Evolutionary conservation across 257 asterid species (phyloP), one percentile per base, ranked within the genome.

Genomic region (Avicennia marina): DNA sequence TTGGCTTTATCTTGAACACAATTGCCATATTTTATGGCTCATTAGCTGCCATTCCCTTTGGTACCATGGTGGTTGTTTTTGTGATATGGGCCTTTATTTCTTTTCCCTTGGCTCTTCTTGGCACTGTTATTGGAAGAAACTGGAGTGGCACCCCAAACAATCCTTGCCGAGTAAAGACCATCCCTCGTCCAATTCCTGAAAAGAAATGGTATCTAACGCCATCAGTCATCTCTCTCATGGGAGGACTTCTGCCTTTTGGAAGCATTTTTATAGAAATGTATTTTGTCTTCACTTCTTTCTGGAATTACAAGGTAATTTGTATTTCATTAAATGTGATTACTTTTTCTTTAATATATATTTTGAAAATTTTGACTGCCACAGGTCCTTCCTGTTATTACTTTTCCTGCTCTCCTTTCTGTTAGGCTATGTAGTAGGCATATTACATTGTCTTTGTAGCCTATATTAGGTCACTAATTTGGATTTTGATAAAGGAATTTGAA

Each of bases 111-210:
- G 96, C 88, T 34, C 87, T 85, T 75, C 83, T 89, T 65, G 96
- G 96, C n/a, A 85, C 94, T 49, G 83, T 85, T 66, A 74, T 83
- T 47, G 95, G 95, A 67, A 79, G 89, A 81, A 89, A 85, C 65
- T 83, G 86, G 86, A 79, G 84, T 62, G 90, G 95, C 21, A 71
- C 87, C 3, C 95, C 94, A 38, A 81, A 86, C 76, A 86, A 83
- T 72, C 95, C 95, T 55, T 86, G 95, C 76, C 80, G 93, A 36
- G 94, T 86, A 51, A 86, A 86, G 81, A 86, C 95, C 44, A 86
- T 86, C 49, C 95, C 95, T 21, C 95, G 95, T 52, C 98, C 96
- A 33, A 87, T 91, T 47, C 98, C 98, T 5, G 98, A 85, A 77
- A 91, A 81, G 69, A 84, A 78, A 64, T 84, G 86, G 94, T 78